Evolutionary conservation across 768 basidiomycete species (phyloP).

Genomic region (Russula abietina): DNA sequence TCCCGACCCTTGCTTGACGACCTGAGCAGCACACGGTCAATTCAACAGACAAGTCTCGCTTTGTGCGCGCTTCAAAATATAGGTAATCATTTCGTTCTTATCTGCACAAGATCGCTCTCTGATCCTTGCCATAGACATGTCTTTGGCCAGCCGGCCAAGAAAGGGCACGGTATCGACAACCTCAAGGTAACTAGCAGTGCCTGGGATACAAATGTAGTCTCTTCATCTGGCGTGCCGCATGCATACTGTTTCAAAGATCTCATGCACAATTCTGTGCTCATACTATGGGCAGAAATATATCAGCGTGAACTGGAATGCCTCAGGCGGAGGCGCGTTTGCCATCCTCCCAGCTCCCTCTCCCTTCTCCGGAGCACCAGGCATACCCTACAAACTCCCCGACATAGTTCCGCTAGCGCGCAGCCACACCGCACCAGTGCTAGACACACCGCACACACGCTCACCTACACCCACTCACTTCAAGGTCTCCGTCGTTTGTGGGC

Average conservation of each 20-base stretch:
- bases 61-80: constrained; percentile 83
- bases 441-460: no score
- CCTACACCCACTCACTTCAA: no score
- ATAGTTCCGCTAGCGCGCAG: no score
- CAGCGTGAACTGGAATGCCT: constrained; percentile 90
- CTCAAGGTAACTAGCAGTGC: constrained; percentile 86
- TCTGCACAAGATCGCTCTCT: constrained; percentile 11
- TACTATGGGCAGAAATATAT: constrained; percentile 49
- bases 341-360: constrained; percentile 84
- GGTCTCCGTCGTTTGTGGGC: no score
- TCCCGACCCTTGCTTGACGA: neutral
- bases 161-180: constrained; percentile 74
- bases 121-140: constrained; percentile 57
- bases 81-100: constrained; percentile 43
- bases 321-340: constrained; percentile 91
- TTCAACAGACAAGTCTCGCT: constrained; percentile 60
- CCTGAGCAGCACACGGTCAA: neutral
- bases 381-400: no score
- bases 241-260: constrained; percentile 28
- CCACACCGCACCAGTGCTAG: no score
- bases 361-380: constrained; percentile 36
- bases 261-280: neutral
- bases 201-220: constrained; percentile 93
- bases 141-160: constrained; percentile 83
- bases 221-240: constrained; percentile 79